Percentiles rank a stretch among this genome's conserved stretches.
Conservation (phyloP, 2,329 filamentous ascomycete genomes). For the Paraphaeosphaeria sporulosa region DNA sequence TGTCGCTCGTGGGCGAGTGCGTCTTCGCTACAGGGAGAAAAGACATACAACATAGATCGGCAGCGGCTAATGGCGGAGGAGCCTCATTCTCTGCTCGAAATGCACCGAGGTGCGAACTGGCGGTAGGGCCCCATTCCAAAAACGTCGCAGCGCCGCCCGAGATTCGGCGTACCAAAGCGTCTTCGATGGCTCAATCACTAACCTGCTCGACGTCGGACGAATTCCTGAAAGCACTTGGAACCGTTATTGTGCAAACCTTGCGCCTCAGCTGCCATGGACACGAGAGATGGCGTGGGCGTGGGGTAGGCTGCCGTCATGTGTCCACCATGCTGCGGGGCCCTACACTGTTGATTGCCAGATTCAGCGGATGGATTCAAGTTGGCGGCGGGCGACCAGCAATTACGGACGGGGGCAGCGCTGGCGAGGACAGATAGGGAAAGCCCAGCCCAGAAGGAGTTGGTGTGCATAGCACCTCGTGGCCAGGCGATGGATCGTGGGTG, state of each 20-base stretch:
- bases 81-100: constrained; percentile 7
- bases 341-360: not conserved
- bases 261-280: constrained; percentile 3
- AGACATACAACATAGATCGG: not conserved
- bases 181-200: not conserved
- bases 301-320: constrained; percentile 9
- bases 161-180: not conserved
- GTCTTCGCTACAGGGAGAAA: not conserved
- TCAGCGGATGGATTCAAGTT: not conserved
- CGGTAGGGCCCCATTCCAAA: not conserved
- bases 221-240: not conserved
- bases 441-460: not conserved
- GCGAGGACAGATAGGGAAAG: constrained; percentile 3
- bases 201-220: not conserved
- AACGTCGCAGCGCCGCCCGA: not conserved
- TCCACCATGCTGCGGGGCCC: constrained; percentile 1
- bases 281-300: constrained; percentile 4
- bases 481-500: constrained; percentile 13
- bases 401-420: constrained; percentile 12
- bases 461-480: constrained; percentile 13
- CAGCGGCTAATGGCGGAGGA: not conserved
- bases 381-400: not conserved
- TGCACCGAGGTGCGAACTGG: not conserved
- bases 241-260: not conserved
- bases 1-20: not conserved